phyloP scores from a whole-genome alignment of 768 basidiomycete genomes.

The Stropharia rugosoannulata region DNA sequence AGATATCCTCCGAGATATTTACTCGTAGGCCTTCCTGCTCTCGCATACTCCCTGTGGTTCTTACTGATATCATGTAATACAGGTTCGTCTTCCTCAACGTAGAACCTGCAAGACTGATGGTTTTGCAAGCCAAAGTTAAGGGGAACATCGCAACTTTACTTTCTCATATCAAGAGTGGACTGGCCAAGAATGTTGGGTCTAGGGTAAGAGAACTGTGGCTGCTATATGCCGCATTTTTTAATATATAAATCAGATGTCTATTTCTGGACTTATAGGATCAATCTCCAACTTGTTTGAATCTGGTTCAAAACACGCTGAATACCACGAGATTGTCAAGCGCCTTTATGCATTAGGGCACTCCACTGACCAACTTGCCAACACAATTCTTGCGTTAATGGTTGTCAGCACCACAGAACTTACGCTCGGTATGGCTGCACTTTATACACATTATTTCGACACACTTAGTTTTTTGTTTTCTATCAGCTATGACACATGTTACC shows the following conservation, averaged over 20 bases:
- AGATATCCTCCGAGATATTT: constrained; percentile 66
- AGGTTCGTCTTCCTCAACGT: constrained; percentile 80
- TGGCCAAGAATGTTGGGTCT: constrained; percentile 39
- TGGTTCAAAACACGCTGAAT: constrained; percentile 43
- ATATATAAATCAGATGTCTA: constrained; percentile 31
- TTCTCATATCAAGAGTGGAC: constrained; percentile 51
- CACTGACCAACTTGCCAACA: constrained; percentile 64
- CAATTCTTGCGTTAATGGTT: constrained; percentile 70
- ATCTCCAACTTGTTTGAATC: constrained; percentile 43
- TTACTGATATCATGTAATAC: not conserved
- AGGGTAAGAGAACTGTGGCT: constrained; percentile 34
- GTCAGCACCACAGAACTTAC: constrained; percentile 67
- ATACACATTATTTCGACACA: not conserved
- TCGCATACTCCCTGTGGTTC: not conserved
- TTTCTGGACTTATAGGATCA: constrained; percentile 42
- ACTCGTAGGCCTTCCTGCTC: constrained; percentile 49
- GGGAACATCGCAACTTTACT: constrained; percentile 53
- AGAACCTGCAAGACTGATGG: constrained; percentile 58
- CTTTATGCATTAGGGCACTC: constrained; percentile 56
- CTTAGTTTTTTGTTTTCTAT: not conserved
- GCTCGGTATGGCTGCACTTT: constrained; percentile 41
- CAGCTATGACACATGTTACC: constrained; percentile 65
- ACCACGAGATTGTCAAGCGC: constrained; percentile 54
- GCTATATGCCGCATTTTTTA: constrained; percentile 4
- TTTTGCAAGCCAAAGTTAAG: constrained; percentile 49